A percentile compares a stretch with the other conserved stretches of the same genome.
Conservation (phyloP, 305 asterid species). For the Fraxinus sp. region DNA sequence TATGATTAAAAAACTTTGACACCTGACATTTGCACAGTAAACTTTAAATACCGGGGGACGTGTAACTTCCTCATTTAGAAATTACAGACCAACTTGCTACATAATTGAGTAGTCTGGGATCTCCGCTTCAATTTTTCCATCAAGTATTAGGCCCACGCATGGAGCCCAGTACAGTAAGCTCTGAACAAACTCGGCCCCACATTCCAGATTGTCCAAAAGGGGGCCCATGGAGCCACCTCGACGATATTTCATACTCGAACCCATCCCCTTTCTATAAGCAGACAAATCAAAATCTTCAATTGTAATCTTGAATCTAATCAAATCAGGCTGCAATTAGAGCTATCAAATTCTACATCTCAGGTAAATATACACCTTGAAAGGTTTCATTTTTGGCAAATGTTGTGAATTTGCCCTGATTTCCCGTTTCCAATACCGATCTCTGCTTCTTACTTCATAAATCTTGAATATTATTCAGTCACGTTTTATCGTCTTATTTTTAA, state of each 20-base stretch:
- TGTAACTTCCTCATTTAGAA: neutral
- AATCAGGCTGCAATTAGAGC: neutral
- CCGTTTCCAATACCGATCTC: neutral
- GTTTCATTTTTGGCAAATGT: neutral
- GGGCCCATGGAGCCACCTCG: neutral
- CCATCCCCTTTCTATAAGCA: neutral
- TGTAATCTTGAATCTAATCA: neutral
- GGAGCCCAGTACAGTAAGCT: neutral
- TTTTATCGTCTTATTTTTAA: neutral
- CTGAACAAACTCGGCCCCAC: neutral
- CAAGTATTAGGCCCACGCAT: neutral
- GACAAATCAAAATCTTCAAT: slow-evolving; percentile 1
- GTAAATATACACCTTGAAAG: neutral
- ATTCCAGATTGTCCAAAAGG: neutral
- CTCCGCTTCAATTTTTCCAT: neutral
- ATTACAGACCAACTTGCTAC: neutral
- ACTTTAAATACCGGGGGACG: too few relatives aligned
- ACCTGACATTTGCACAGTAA: too few relatives aligned
- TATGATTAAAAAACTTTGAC: too few relatives aligned
- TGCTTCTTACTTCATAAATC: neutral
- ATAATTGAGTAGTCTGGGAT: neutral
- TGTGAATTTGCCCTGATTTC: neutral
- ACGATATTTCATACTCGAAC: neutral
- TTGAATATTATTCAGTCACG: neutral
- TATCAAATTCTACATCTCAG: neutral